These are phyloP conservation scores for Annulohypoxylon bovei DNA, from an alignment of 495 filamentous ascomycete species.

Conservation along the genomic window DNA sequence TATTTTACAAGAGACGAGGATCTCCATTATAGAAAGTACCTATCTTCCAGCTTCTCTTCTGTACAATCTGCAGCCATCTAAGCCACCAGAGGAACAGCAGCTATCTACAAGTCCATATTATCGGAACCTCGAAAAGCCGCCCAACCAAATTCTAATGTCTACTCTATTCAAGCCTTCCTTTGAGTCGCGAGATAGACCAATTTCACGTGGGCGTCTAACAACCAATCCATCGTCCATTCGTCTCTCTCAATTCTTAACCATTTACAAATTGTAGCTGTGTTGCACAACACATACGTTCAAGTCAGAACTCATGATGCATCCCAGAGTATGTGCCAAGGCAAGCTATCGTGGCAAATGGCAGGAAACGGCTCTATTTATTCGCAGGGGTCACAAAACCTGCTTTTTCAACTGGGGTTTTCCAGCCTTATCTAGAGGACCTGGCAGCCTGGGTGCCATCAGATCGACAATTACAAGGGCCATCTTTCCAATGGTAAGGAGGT, in stretches of 20 bases:
- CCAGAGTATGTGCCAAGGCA: slow-evolving; percentile 26
- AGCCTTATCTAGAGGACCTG: slow-evolving; percentile 32
- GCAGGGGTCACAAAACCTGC: slow-evolving; percentile 40
- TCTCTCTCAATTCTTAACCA: slow-evolving; percentile 4
- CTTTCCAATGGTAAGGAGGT: slow-evolving; percentile 9
- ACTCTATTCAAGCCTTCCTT: not conserved
- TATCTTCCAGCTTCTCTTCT: not conserved
- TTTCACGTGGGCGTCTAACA: slow-evolving; percentile 20
- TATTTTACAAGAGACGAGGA: not conserved
- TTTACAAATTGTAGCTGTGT: slow-evolving; percentile 9
- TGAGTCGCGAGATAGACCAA: slow-evolving; percentile 5
- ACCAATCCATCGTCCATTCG: slow-evolving; percentile 25
- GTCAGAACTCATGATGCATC: slow-evolving; percentile 12
- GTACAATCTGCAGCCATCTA: not conserved
- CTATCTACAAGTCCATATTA: not conserved
- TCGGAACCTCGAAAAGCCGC: slow-evolving; percentile 5
- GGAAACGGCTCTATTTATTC: slow-evolving; percentile 31
- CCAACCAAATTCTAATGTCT: not conserved
- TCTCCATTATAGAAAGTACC: not conserved
- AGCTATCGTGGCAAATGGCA: slow-evolving; percentile 32
- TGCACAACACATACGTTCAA: slow-evolving; percentile 7
- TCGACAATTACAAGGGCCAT: slow-evolving; percentile 30
- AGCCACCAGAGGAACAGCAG: slow-evolving; percentile 1
- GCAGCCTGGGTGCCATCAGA: slow-evolving; percentile 28
- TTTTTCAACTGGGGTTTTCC: slow-evolving; percentile 33